Percentiles rank a stretch among this genome's conserved stretches.
Evolutionary conservation across 495 filamentous ascomycete species (phyloP).

Genomic region (Stereocaulon alpinum): DNA sequence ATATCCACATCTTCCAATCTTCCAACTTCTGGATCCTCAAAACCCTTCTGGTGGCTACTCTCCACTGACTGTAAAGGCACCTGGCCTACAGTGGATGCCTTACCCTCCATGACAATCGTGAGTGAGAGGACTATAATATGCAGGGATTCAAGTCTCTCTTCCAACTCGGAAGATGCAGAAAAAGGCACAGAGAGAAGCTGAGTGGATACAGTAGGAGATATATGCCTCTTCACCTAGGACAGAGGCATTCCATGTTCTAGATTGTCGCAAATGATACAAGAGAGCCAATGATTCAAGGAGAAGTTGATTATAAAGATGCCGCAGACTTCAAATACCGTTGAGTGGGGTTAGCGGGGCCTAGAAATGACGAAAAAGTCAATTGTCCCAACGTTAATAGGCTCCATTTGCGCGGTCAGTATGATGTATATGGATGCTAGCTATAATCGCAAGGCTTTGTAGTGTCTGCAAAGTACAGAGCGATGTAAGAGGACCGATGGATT

Average conservation of each 20-base stretch:
- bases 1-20: conserved; percentile 35
- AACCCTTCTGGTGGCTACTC: background rate
- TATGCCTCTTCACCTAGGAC: background rate
- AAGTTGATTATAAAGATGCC: background rate
- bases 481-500: background rate
- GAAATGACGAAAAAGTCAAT: conserved; percentile 4
- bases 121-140: background rate
- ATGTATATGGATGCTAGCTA: background rate
- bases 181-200: background rate
- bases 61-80: background rate
- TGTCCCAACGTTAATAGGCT: background rate
- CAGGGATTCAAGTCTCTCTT: too few species aligned
- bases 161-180: background rate
- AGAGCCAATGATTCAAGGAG: background rate
- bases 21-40: conserved; percentile 28
- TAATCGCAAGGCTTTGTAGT: background rate
- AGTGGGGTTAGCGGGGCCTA: background rate
- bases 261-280: background rate
- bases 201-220: background rate
- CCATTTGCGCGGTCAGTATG: background rate
- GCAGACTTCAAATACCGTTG: conserved; percentile 3
- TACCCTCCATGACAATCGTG: background rate
- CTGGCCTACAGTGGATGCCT: background rate
- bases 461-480: background rate
- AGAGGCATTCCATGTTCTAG: background rate